Evolutionary conservation across 2,329 filamentous ascomycete species (phyloP).

Genomic region (Diaporthe humulicola): DNA sequence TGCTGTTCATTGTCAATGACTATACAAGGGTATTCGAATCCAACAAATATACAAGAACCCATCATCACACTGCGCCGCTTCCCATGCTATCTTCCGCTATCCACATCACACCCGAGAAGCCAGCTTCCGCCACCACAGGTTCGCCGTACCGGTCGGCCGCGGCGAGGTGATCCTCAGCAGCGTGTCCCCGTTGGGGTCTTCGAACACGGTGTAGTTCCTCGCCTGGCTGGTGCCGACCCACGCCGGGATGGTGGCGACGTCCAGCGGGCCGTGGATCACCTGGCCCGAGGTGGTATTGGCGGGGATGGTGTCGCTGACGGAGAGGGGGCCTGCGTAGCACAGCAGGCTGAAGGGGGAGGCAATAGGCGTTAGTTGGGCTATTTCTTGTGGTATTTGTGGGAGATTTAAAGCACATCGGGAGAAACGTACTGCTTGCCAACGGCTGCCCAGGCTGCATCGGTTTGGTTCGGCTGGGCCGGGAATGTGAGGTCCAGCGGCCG

Average conservation of each 20-base stretch:
- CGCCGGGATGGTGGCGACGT: slow-evolving; percentile 45
- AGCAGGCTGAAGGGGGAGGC: neutral
- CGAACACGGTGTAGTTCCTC: slow-evolving; percentile 43
- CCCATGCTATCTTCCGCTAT: too few species aligned
- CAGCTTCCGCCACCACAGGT: slow-evolving; percentile 22
- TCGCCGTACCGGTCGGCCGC: slow-evolving; percentile 12
- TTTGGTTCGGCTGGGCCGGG: slow-evolving; percentile 41
- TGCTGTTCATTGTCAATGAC: neutral
- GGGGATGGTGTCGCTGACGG: slow-evolving; percentile 44
- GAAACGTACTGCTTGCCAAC: slow-evolving; percentile 41
- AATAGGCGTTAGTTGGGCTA: neutral
- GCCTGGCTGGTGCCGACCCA: slow-evolving; percentile 43
- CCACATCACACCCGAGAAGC: neutral
- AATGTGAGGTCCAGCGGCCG: slow-evolving; percentile 45
- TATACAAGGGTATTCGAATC: neutral
- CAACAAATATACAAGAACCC: slow-evolving; percentile 7
- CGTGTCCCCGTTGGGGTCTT: slow-evolving; percentile 24
- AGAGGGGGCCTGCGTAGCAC: slow-evolving; percentile 45
- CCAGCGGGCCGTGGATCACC: slow-evolving; percentile 47
- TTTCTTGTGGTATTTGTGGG: neutral
- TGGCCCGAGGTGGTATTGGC: slow-evolving; percentile 41
- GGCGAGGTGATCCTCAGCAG: slow-evolving; percentile 28
- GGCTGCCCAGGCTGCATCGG: slow-evolving; percentile 47
- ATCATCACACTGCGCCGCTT: neutral
- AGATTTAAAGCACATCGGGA: rapidly evolving